A percentile compares a stretch with the other conserved stretches of the same genome.
These are phyloP conservation scores for Candida neerlandica DNA, from an alignment of 1,139 yeast genomes.

Conservation along the genomic window DNA sequence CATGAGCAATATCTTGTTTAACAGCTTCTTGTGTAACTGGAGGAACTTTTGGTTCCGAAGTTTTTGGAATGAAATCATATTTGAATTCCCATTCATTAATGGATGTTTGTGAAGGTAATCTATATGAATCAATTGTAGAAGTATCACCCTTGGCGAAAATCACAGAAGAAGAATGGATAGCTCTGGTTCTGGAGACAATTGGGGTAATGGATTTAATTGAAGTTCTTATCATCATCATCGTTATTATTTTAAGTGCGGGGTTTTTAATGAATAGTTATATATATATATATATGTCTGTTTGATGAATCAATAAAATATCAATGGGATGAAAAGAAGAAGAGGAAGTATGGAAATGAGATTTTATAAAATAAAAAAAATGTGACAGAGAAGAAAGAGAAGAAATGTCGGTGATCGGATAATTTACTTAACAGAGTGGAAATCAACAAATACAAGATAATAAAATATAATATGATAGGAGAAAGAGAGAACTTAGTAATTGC, in stretches of 20 bases:
- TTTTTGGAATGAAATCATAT: slow-evolving; percentile 51
- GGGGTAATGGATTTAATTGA: slow-evolving; percentile 19
- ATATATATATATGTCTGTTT: neutral
- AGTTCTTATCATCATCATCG: slow-evolving; percentile 12
- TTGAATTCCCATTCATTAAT: slow-evolving; percentile 55
- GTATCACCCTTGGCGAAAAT: slow-evolving; percentile 44
- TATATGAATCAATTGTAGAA: slow-evolving; percentile 48
- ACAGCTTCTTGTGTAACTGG: slow-evolving; percentile 55
- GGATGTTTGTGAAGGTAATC: slow-evolving; percentile 50
- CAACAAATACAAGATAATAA: no score
- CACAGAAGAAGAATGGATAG: slow-evolving; percentile 7
- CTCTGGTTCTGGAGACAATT: slow-evolving; percentile 11
- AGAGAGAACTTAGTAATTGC: neutral
- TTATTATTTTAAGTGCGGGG: no score
- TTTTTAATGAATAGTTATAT: slow-evolving; percentile 5
- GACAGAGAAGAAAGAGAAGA: neutral
- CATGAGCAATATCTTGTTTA: slow-evolving; percentile 49
- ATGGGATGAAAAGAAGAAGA: neutral
- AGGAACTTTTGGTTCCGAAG: slow-evolving; percentile 51
- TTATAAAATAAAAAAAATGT: neutral
- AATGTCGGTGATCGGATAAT: slow-evolving; percentile 4
- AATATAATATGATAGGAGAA: neutral
- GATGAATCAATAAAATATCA: neutral
- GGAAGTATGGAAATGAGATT: neutral
- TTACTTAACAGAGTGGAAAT: neutral